Evolutionary conservation across 805 yeast genomes (phyloP).

Genomic region (Ogataea corticis): DNA sequence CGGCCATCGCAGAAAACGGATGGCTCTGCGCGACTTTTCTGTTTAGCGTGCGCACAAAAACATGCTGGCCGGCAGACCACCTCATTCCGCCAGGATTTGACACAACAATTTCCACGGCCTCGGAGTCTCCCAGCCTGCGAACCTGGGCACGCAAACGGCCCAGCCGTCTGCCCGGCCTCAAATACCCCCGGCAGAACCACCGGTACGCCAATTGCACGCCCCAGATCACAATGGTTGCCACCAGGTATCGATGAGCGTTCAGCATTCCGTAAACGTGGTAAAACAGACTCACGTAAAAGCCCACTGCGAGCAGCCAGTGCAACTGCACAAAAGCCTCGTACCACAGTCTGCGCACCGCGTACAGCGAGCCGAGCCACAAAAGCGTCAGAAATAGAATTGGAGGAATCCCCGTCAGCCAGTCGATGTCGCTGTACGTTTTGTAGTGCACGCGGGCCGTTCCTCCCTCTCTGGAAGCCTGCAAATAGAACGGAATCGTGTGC

Average conservation of each 20-base stretch:
- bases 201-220: conserved; percentile 48
- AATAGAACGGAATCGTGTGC: conserved; percentile 52
- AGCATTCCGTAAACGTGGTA: conserved; percentile 43
- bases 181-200: conserved; percentile 44
- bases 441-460: conserved; percentile 37
- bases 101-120: conserved; percentile 39
- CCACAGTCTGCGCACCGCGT: conserved; percentile 38
- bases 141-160: conserved; percentile 27
- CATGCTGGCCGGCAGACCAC: conserved; percentile 60
- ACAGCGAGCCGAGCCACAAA: conserved; percentile 44
- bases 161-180: conserved; percentile 43
- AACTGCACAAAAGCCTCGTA: conserved; percentile 52
- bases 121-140: conserved; percentile 31
- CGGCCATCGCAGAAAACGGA: conserved; percentile 53
- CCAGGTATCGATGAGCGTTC: conserved; percentile 43
- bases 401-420: conserved; percentile 45
- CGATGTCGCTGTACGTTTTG: conserved; percentile 24
- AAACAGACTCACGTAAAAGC: conserved; percentile 46
- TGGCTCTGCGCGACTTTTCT: conserved; percentile 50
- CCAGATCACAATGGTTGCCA: conserved; percentile 56
- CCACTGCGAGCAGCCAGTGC: conserved; percentile 56
- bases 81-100: conserved; percentile 35
- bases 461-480: conserved; percentile 49
- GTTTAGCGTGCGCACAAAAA: conserved; percentile 48
- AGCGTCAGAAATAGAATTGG: conserved; percentile 46